Conservation (phyloP, 768 basidiomycete species). For the Chalciporus chontae region DNA sequence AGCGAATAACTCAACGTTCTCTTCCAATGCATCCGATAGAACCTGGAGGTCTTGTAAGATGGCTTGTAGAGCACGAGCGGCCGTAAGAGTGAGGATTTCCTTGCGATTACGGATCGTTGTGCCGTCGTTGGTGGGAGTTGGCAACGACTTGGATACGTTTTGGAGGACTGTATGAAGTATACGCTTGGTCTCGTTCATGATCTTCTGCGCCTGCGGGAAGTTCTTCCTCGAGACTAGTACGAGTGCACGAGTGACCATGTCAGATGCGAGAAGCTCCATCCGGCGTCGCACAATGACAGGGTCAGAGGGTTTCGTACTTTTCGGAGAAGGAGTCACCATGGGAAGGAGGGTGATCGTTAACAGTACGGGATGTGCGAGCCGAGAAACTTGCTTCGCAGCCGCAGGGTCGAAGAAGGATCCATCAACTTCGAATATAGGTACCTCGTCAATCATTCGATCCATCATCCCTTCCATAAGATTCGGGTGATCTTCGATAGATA, state of each 20-base stretch:
- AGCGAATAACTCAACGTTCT: conserved; percentile 89
- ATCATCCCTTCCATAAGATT: conserved; percentile 89
- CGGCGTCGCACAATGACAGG: conserved; percentile 88
- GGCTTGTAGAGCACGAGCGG: conserved; percentile 79
- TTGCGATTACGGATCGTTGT: conserved; percentile 65
- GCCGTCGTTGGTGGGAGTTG: conserved; percentile 48
- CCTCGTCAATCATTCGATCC: conserved; percentile 96
- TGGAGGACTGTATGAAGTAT: conserved; percentile 90
- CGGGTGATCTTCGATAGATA: conserved; percentile 63
- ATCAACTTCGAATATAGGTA: conserved; percentile 94
- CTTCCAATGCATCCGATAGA: conserved; percentile 82
- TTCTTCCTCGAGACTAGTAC: conserved; percentile 91
- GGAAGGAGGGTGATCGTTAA: conserved; percentile 91
- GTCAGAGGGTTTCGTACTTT: conserved; percentile 54
- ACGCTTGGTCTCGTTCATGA: conserved; percentile 86
- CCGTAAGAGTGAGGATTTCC: conserved; percentile 67
- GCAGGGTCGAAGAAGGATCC: conserved; percentile 93
- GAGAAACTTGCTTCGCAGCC: conserved; percentile 76
- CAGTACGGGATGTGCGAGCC: conserved; percentile 90
- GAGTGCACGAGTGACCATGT: conserved; percentile 95
- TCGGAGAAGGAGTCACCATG: conserved; percentile 32
- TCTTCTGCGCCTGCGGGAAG: conserved; percentile 84
- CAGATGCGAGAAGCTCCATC: conserved; percentile 94
- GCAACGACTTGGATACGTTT: conserved; percentile 71
- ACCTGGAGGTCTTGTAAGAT: conserved; percentile 86